Evolutionary conservation across 1,284 basidiomycete species (phyloP).

Genomic region (Boletus coffeatus): DNA sequence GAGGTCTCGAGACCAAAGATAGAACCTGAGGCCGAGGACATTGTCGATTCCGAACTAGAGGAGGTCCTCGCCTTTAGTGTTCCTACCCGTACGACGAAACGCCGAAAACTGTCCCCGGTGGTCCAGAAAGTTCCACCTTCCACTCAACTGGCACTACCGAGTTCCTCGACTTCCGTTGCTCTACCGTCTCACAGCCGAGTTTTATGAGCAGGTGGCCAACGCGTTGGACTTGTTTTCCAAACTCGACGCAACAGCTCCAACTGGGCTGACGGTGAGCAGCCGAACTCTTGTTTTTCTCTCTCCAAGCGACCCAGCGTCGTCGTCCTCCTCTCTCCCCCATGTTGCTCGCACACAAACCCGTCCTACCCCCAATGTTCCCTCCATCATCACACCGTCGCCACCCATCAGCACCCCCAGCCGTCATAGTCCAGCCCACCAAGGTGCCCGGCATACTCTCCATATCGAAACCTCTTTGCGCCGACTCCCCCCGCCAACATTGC

Average conservation of each 20-base stretch:
- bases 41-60: conserved; percentile 35
- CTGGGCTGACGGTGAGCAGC: too few relatives aligned
- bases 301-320: conserved; percentile 17
- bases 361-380: conserved; percentile 33
- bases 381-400: conserved; percentile 48
- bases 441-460: conserved; percentile 67
- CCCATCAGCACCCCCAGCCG: conserved; percentile 61
- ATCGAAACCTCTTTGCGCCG: conserved; percentile 47
- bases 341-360: conserved; percentile 62
- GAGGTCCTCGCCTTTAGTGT: conserved; percentile 37
- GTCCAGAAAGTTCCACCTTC: conserved; percentile 29
- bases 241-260: too few relatives aligned
- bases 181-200: conserved; percentile 22
- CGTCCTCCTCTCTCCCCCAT: conserved; percentile 27
- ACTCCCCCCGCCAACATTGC: conserved; percentile 32
- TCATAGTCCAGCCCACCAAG: conserved; percentile 62
- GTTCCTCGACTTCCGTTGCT: conserved; percentile 31
- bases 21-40: conserved; percentile 14
- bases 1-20: conserved; percentile 21
- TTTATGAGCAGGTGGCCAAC: too few relatives aligned
- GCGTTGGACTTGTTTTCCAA: too few relatives aligned
- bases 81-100: conserved; percentile 37
- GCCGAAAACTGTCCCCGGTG: conserved; percentile 33
- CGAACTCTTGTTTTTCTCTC: conserved; percentile 25
- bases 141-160: conserved; percentile 41